These are phyloP conservation scores for Diaporthe batatas DNA, from an alignment of 2,329 filamentous ascomycete genomes.

Conservation along the genomic window DNA sequence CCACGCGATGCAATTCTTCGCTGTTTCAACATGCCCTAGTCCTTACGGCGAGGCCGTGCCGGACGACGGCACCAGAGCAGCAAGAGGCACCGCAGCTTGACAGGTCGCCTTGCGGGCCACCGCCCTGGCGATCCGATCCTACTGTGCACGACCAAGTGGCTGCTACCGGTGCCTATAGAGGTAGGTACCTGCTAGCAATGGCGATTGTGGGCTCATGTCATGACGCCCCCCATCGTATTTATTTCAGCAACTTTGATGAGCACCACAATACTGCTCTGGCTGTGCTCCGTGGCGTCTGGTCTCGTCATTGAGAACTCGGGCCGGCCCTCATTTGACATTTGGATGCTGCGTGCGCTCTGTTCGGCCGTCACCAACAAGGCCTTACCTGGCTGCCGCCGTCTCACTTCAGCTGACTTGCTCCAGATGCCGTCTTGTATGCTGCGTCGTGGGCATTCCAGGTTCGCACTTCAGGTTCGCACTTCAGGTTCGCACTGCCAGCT, in stretches of 20 bases:
- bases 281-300: background rate
- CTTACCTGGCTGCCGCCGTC: conserved; percentile 3
- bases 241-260: background rate
- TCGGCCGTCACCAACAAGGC: background rate
- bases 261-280: conserved; percentile 1
- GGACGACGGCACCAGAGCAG: background rate
- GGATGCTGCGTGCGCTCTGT: background rate
- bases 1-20: background rate
- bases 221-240: background rate
- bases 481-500: background rate
- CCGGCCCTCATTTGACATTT: background rate
- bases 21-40: conserved; percentile 20
- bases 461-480: background rate
- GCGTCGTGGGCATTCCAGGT: background rate
- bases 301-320: conserved; percentile 4
- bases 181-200: background rate
- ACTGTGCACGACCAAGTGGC: too few species aligned
- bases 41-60: conserved; percentile 18
- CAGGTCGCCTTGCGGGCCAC: background rate
- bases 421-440: background rate
- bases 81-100: conserved; percentile 20
- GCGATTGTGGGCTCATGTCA: conserved; percentile 11
- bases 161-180: too few species aligned
- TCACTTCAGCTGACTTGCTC: conserved; percentile 22
- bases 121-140: conserved; percentile 24